These are phyloP conservation scores for Nakazawaea pomicola DNA, from an alignment of 805 yeast species.

Conservation along the genomic window DNA sequence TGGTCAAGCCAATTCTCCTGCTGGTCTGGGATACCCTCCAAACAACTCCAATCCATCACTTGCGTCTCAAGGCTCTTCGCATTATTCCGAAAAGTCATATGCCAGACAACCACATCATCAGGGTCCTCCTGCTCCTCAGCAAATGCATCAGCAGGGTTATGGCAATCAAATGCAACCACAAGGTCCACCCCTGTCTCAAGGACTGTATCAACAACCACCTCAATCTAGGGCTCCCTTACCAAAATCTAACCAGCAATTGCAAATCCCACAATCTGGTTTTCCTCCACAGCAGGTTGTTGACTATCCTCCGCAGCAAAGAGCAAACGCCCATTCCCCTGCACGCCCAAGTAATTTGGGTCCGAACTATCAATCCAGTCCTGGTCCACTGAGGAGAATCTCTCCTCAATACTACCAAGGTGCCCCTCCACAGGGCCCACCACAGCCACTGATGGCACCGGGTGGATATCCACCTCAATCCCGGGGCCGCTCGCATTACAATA, in stretches of 20 bases:
- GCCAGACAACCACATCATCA: background rate
- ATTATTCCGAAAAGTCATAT: background rate
- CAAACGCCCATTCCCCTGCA: conserved; percentile 9
- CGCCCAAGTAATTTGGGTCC: conserved; percentile 12
- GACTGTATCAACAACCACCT: background rate
- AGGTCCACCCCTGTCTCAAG: background rate
- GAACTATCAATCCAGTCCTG: background rate
- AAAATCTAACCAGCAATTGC: too few species aligned
- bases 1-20: too few species aligned
- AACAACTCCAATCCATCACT: background rate
- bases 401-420: background rate
- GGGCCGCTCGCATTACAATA: background rate
- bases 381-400: background rate
- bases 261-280: too few species aligned
- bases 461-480: background rate
- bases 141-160: background rate
- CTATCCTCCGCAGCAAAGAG: background rate
- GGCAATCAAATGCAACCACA: background rate
- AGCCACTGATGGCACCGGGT: background rate
- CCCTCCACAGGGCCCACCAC: background rate
- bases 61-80: background rate
- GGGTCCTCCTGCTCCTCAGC: background rate
- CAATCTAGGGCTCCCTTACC: too few species aligned
- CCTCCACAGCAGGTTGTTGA: background rate
- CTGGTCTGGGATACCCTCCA: background rate